Evolutionary conservation across 768 basidiomycete genomes (phyloP), one percentile per base, ranked within the genome.

Genomic region (Austroboletus festivus): DNA sequence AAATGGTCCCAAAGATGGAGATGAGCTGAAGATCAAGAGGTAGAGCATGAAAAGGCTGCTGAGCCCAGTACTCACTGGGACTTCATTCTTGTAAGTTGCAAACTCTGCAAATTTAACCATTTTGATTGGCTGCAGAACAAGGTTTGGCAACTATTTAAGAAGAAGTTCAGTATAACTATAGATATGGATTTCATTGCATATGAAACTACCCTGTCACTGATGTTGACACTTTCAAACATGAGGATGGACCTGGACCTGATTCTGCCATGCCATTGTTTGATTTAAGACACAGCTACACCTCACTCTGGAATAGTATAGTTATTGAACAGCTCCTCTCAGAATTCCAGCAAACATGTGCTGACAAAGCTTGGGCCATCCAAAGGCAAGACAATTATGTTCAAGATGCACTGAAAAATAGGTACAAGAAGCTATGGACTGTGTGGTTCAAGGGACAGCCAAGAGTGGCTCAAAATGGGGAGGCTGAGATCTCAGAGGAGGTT

Each of bases 101-200:
- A n/a, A n/a, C n/a, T n/a, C n/a, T n/a, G n/a, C 26, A 28, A 5
- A 5, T 28, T 11, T 11, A 28, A 11, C 11, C 26, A 28, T 28
- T 28, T 28, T 5, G 6, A 28, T 5, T 28, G 11, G 5, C 11
- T 28, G 26, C 26, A 54, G 53, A 43, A 12, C 5, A 39, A 55
- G 42, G 48, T 55, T 20, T 26, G 16, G 20, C 42, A 9, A 3
- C 33, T 53, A 12, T 56, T 56, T 38, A 56, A 56, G n/a, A 52
- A 53, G 12, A 39, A 3, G 21, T 34, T 56, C 2, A 30, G 35
- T 3, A 53, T 53, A 45, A 56, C 4, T 3, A 18, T 2, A n/a
- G n/a, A n/a, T n/a, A n/a, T n/a, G n/a, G 23, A 53, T 31, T 47
- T 56, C 26, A 50, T 53, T 2, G 21, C 19, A 0, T 42, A 53